A percentile compares a stretch with the other conserved stretches of the same genome.
Conservation (phyloP, 2,329 filamentous ascomycete genomes). For the Emmonsiellopsis sp. region DNA sequence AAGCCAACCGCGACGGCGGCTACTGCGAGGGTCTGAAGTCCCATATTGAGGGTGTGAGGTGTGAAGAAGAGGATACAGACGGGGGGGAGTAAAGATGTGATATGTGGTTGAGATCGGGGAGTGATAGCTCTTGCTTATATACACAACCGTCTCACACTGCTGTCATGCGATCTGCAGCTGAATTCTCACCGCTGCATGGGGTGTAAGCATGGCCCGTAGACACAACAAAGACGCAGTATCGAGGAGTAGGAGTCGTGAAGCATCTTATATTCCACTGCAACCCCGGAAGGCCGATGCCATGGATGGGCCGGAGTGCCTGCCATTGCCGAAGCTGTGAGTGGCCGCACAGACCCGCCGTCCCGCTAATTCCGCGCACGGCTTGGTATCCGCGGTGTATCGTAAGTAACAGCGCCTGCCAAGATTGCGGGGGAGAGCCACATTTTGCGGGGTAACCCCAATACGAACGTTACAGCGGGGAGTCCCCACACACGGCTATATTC, state of each 20-base stretch:
- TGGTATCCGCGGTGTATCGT: not conserved
- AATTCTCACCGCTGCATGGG: too few species aligned
- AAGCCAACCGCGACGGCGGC: slow-evolving; percentile 27
- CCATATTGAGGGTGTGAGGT: slow-evolving; percentile 6
- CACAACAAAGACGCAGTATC: too few species aligned
- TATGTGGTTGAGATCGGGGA: not conserved
- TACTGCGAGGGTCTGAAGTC: slow-evolving; percentile 13
- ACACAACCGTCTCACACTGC: too few species aligned
- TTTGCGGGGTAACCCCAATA: not conserved
- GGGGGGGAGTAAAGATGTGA: not conserved
- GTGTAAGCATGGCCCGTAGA: too few species aligned
- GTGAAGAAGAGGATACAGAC: not conserved
- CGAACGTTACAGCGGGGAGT: not conserved
- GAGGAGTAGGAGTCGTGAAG: too few species aligned
- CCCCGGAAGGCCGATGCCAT: too few species aligned
- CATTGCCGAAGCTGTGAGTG: not conserved
- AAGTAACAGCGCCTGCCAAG: not conserved
- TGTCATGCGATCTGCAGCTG: too few species aligned
- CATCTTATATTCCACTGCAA: too few species aligned
- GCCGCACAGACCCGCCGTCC: not conserved
- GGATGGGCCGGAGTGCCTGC: too few species aligned
- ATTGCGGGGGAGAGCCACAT: not conserved
- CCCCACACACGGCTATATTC: not conserved
- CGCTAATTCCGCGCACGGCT: not conserved
- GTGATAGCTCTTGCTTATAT: too few species aligned